Evolutionary conservation across 306 rosid genomes (phyloP), one percentile per base, ranked within the genome.

Genomic region (Dalbergia oliveri): DNA sequence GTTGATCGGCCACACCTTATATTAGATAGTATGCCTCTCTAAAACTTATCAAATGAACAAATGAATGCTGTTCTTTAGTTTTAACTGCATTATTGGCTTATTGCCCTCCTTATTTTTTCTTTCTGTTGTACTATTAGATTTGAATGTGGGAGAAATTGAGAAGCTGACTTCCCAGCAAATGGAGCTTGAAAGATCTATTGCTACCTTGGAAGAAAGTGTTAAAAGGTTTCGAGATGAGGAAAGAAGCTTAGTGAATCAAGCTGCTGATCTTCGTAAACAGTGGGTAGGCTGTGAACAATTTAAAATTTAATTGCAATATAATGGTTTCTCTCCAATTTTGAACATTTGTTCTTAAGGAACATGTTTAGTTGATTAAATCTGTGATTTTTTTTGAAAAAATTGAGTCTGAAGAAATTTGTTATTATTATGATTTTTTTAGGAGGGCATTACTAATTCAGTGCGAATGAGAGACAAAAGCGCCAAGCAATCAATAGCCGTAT

Each of bases 61-160:
- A 35, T 31, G 41, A 49, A 64, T 61, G 23, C 43, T 71, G 39
- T 12, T 49, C 33, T 43, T 53, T 58, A 76, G 64, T 63, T 53
- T 56, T 58, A 57, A 73, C 41, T 66, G 41, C 70, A 1, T 37
- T 37, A 37, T 37, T 51, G 64, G 58, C 54, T 19, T 16, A 50
- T 70, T 44, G 51, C 45, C 44, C 16, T 44, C 57, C 51, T 44
- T 23, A 6, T 16, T 8, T 62, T 39, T 69, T 10, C 61, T 41
- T 18, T 39, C 19, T 60, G 12, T 56, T 85, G 57, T 86, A 35
- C 83, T 63, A 43, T 77, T 81, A 95, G 99, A 87, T 85, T 68
- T 76, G 72, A 94, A 93, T 80, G 83, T 64, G 33, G 91, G 91
- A 63, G 97, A 93, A 83, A 82, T 90, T 61, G 99, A 95, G 72